Evolutionary conservation across 1,139 yeast species (phyloP), one percentile per base, ranked within the genome.

Genomic region (Arxiozyma bovina): DNA sequence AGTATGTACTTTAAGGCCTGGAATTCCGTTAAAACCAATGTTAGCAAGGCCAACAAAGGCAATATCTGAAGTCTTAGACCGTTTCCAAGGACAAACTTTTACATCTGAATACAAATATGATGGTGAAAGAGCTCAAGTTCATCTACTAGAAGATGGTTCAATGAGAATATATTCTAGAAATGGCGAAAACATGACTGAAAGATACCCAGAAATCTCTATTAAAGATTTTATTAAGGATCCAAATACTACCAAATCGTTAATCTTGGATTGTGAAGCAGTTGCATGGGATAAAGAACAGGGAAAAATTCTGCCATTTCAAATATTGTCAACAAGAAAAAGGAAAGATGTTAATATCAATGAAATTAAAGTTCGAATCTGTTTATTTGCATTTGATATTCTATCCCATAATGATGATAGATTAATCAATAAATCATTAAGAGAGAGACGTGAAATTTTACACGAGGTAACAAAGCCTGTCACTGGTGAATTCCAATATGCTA

Each of bases 111-210:
- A 91, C 73, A 93, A 93, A 67, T 93, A 93, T 66, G 99, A 93
- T 69, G 99, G 99, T 49, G 99, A 94, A 71, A 80, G 99, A 63
- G 98, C 98, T 0, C 99, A 93, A 67, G 85, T 93, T 9, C 99
- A 93, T 69, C 71, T 86, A 42, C 70, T 87, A 21, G 72, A 75
- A 0, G 80, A 80, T 62, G 96, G 96, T 0, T 66, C 75, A 12
- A 83, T 90, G 61, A 77, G 81, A 53, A 85, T 93, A 11, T 93
- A 89, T 68, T 90, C 97, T 1, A 80, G 99, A 71, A 93, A 93
- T 70, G 88, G 96, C 52, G 99, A 93, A 74, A 94, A 94, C 70
- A 93, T 93, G 99, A 86, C 96, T 0, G 89, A 87, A 67, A 75
- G 96, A 64, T 93, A 93, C 66, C 99, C 99, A 0, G 99, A 93